Evolutionary conservation across 225 moss, liverwort and hornwort species (phyloP).

Genomic region (Sphagnum contortum): DNA sequence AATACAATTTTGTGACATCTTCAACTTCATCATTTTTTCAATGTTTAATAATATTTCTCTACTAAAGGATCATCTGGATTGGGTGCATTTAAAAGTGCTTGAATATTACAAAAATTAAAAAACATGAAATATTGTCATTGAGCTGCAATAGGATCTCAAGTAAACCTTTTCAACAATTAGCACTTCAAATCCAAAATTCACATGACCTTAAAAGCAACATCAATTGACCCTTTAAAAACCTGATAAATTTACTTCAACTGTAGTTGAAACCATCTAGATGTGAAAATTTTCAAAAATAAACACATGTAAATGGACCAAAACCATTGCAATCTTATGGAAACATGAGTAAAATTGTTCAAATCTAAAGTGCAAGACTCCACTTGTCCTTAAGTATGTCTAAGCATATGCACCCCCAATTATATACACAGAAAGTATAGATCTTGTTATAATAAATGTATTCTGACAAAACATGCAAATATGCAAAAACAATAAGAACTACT

Average conservation of each 20-base stretch:
- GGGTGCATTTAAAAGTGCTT: constrained; percentile 96
- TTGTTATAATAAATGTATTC: neutral
- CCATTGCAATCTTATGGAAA: neutral
- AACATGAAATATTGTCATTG: constrained; percentile 1
- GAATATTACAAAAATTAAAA: constrained; percentile 49
- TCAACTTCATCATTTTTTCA: constrained; percentile 33
- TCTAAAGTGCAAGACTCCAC: constrained; percentile 98
- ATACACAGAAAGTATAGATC: neutral
- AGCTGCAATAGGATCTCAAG: neutral
- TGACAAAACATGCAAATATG: too few relatives aligned
- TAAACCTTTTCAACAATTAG: neutral
- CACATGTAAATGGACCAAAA: too few relatives aligned
- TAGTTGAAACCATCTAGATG: neutral
- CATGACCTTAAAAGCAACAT: neutral
- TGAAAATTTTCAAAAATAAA: neutral
- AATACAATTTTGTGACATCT: too few relatives aligned
- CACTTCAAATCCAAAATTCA: neutral
- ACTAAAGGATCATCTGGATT: constrained; percentile 94
- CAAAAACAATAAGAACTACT: too few relatives aligned
- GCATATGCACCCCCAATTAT: constrained; percentile 77
- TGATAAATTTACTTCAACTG: neutral
- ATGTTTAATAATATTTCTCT: constrained; percentile 95
- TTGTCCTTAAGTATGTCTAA: constrained; percentile 97
- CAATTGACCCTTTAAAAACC: neutral
- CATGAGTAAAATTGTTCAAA: constrained; percentile 92